A percentile compares a stretch with the other conserved stretches of the same genome.
Evolutionary conservation across 768 basidiomycete genomes (phyloP).

Genomic region (Dioszegia aurantiaca): DNA sequence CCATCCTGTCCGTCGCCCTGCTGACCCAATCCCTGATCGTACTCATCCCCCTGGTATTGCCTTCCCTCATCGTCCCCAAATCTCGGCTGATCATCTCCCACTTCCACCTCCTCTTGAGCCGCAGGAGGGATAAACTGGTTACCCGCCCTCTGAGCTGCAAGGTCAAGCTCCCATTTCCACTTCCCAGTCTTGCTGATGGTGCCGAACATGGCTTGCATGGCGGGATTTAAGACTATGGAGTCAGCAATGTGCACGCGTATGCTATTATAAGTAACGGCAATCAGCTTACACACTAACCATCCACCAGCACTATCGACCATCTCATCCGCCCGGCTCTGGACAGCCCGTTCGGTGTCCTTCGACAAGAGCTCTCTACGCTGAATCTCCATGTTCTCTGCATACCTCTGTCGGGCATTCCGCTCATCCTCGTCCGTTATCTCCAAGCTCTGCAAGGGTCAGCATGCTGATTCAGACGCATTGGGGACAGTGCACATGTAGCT

Average conservation of each 20-base stretch:
- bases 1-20: background rate
- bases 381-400: constrained; percentile 20
- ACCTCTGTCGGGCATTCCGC: constrained; percentile 13
- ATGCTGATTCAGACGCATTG: background rate
- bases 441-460: constrained; percentile 14
- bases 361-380: constrained; percentile 4
- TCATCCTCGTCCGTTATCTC: constrained; percentile 23
- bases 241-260: no score
- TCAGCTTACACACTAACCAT: constrained; percentile 28
- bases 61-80: background rate
- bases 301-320: constrained; percentile 30
- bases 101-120: background rate
- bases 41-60: background rate
- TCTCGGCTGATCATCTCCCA: background rate
- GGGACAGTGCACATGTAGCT: background rate
- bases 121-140: constrained; percentile 6
- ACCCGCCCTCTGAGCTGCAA: constrained; percentile 21
- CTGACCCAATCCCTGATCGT: background rate
- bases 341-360: constrained; percentile 19
- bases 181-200: constrained; percentile 19
- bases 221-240: constrained; percentile 32
- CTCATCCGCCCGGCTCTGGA: constrained; percentile 13
- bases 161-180: constrained; percentile 40
- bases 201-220: constrained; percentile 28
- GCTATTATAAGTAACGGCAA: background rate